A percentile compares a stretch with the other conserved stretches of the same genome.
phyloP scores from a whole-genome alignment of 2,329 filamentous ascomycete genomes.

The Trichophyton verrucosum region DNA sequence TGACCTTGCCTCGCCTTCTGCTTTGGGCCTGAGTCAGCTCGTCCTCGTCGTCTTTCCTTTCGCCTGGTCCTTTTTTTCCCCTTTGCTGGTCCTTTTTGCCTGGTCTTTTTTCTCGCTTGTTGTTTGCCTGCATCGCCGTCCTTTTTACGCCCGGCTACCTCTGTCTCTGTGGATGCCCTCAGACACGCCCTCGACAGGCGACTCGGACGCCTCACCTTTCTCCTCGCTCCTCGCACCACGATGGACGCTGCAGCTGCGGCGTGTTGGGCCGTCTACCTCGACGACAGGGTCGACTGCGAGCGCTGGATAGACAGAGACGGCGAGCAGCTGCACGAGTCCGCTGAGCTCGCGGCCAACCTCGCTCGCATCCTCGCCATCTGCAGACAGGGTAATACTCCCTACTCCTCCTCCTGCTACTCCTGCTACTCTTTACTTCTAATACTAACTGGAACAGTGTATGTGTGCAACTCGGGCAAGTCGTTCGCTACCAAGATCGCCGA shows the following conservation, averaged over 20 bases:
- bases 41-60: not conserved
- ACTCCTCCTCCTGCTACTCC: no score
- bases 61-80: not conserved
- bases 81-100: not conserved
- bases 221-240: constrained; percentile 6
- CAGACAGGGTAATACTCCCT: constrained; percentile 34
- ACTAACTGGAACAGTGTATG: constrained; percentile 34
- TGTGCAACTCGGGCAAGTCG: constrained; percentile 41
- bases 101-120: not conserved
- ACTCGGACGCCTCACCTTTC: not conserved
- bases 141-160: not conserved
- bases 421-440: not conserved
- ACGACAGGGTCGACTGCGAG: constrained; percentile 34
- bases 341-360: constrained; percentile 37
- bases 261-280: constrained; percentile 36
- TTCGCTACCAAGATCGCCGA: constrained; percentile 43
- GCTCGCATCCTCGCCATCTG: constrained; percentile 40
- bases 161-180: not conserved
- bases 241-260: constrained; percentile 26
- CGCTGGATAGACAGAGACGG: constrained; percentile 30
- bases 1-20: not conserved
- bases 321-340: constrained; percentile 26
- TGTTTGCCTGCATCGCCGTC: not conserved
- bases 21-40: not conserved
- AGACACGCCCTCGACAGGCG: not conserved